Evolutionary conservation across 768 basidiomycete species (phyloP), one percentile per base, ranked within the genome.

Genomic region (Termitomyces sp.): DNA sequence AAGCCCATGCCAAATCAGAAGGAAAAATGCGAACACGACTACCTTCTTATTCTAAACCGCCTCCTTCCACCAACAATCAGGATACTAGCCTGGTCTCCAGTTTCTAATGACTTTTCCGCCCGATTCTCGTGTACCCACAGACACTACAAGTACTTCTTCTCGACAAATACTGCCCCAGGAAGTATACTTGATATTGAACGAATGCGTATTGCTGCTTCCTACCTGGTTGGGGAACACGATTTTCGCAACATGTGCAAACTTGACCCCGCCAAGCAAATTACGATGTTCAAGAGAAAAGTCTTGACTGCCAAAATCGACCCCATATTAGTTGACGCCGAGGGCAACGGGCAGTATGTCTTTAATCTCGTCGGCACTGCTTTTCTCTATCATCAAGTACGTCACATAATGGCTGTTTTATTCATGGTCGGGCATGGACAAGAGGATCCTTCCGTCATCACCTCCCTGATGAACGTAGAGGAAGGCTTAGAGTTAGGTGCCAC

Each of bases 131-230:
- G 96, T 74, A 77, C 73, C 52, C 86, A 83, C 65, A 80, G 97
- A 37, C 96, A 99, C 69, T 98, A 99, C 84, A 98, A 96, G 68
- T 99, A 98, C 73, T 96, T 98, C 71, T 98, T 99, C 77, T 81
- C 85, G 34, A 71, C 84, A 0, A 72, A 64, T n/a, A 57, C 62
- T 19, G 29, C 59, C 19, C 50, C 65, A 11, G 63, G 65, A 32
- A 31, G 77, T 32, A 72, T 72, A 31, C 84, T 98, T 53, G 83
- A 95, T 71, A 68, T 95, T 29, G 65, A 73, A 2, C 78, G 76
- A 45, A 98, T 98, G 95, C 82, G 80, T 59, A 77, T 82, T 34
- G 95, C 84, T 1, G 92, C 92, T 0, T 60, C 73, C 2, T 75
- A 80, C 6, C 77, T 99, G 47, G 71, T 93, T 29, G 96, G 96